Percentiles rank a stretch among this genome's conserved stretches.
Evolutionary conservation across 352 stramenopile genomes (phyloP).

Genomic region (Phytophthora kernoviae): DNA sequence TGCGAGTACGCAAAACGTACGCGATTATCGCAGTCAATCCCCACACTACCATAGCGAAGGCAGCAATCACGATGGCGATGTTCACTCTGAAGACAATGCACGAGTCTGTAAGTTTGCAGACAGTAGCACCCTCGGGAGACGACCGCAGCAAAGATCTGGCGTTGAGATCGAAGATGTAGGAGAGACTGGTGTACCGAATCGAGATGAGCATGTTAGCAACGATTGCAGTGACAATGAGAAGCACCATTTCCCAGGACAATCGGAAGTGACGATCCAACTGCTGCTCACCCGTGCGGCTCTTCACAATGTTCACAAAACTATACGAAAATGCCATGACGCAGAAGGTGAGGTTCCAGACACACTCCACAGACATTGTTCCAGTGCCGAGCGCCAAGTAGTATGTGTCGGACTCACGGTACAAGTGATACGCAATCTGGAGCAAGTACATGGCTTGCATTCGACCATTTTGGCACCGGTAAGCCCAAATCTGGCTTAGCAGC

Average conservation of each 20-base stretch:
- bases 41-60: conserved; percentile 31
- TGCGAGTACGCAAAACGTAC: conserved; percentile 29
- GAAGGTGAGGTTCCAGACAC: conserved; percentile 45
- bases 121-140: conserved; percentile 13
- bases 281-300: conserved; percentile 35
- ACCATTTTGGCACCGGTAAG: conserved; percentile 42
- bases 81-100: conserved; percentile 41
- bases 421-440: conserved; percentile 39
- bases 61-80: conserved; percentile 32
- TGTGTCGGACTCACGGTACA: conserved; percentile 35
- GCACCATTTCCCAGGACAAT: conserved; percentile 40
- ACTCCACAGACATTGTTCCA: conserved; percentile 41
- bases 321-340: conserved; percentile 43
- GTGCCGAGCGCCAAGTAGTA: conserved; percentile 41
- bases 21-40: conserved; percentile 24
- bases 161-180: conserved; percentile 35
- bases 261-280: conserved; percentile 40
- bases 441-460: conserved; percentile 43
- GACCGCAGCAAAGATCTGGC: conserved; percentile 25
- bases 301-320: conserved; percentile 41
- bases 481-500: conserved; percentile 44
- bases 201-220: conserved; percentile 31
- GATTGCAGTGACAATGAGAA: conserved; percentile 34
- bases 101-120: conserved; percentile 38
- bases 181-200: conserved; percentile 34